Evolutionary conservation across 2,329 filamentous ascomycete species (phyloP).

Genomic region (Botryotinia convoluta): DNA sequence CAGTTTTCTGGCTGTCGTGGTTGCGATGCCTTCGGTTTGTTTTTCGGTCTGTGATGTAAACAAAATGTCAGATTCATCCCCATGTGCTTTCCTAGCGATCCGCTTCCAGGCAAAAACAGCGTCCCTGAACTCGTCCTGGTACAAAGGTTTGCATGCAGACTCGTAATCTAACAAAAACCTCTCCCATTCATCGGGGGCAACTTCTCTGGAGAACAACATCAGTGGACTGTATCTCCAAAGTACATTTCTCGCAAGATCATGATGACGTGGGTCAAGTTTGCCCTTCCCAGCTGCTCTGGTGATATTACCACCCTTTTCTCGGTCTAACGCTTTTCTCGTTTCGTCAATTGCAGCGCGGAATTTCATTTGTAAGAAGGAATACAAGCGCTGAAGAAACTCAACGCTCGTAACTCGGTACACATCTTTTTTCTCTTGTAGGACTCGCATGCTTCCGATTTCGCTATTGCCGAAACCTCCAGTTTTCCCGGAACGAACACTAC

Average conservation of each 20-base stretch:
- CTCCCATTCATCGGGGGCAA: constrained; percentile 79
- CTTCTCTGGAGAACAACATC: constrained; percentile 83
- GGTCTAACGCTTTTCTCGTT: constrained; percentile 59
- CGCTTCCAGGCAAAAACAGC: constrained; percentile 77
- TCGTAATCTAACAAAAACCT: constrained; percentile 78
- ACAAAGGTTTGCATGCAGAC: constrained; percentile 70
- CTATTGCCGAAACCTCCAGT: constrained; percentile 48
- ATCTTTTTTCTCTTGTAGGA: constrained; percentile 91
- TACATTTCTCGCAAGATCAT: constrained; percentile 67
- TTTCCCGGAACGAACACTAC: constrained; percentile 34
- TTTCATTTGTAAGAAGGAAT: constrained; percentile 76
- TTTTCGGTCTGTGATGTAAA: constrained; percentile 84
- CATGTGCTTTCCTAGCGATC: constrained; percentile 69
- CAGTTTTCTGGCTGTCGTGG: constrained; percentile 73
- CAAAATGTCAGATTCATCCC: constrained; percentile 79
- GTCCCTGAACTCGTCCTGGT: constrained; percentile 78
- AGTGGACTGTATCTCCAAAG: constrained; percentile 88
- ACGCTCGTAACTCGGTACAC: constrained; percentile 76
- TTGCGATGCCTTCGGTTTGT: constrained; percentile 74
- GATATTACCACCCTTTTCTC: constrained; percentile 50
- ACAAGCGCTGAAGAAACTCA: constrained; percentile 74
- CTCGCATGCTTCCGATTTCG: constrained; percentile 76
- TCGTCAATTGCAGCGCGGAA: constrained; percentile 75
- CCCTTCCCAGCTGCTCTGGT: constrained; percentile 46
- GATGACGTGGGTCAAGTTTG: constrained; percentile 69